These are phyloP conservation scores for Hyaloscypha hepaticicola DNA, from an alignment of 495 filamentous ascomycete species.

Conservation along the genomic window DNA sequence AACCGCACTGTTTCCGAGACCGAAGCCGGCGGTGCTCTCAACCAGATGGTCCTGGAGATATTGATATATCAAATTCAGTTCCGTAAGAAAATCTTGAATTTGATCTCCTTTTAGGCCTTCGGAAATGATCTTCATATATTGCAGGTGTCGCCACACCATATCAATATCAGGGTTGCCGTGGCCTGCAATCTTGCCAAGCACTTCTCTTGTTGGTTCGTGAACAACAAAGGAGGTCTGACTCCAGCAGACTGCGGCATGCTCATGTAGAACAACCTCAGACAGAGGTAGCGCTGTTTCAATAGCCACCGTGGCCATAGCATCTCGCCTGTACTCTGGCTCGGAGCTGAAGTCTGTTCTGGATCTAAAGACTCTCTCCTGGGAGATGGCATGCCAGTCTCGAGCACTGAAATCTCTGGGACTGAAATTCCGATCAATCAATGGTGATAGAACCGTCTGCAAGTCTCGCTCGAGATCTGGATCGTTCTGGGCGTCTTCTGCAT, in stretches of 20 bases:
- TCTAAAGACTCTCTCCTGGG: slow-evolving; percentile 24
- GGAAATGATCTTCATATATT: slow-evolving; percentile 20
- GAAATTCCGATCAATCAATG: slow-evolving; percentile 12
- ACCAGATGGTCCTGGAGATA: slow-evolving; percentile 28
- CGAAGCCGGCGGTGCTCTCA: slow-evolving; percentile 8
- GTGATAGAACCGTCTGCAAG: slow-evolving; percentile 16
- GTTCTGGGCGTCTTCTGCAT: neutral
- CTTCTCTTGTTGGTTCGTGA: slow-evolving; percentile 22
- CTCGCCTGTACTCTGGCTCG: slow-evolving; percentile 27
- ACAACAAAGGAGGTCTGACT: slow-evolving; percentile 27
- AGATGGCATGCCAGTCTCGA: slow-evolving; percentile 22
- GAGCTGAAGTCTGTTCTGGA: slow-evolving; percentile 2
- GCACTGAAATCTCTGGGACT: slow-evolving; percentile 1
- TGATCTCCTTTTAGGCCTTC: slow-evolving; percentile 13
- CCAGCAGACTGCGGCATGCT: slow-evolving; percentile 29
- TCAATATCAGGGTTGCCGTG: slow-evolving; percentile 21
- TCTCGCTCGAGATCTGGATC: slow-evolving; percentile 16
- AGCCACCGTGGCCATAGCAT: slow-evolving; percentile 26
- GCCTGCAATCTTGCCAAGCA: slow-evolving; percentile 15
- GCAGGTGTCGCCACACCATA: slow-evolving; percentile 31
- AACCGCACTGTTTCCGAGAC: slow-evolving; percentile 14
- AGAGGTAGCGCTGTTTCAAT: slow-evolving; percentile 9
- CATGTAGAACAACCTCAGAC: slow-evolving; percentile 13
- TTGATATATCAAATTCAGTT: slow-evolving; percentile 31
- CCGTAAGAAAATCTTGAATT: slow-evolving; percentile 30